These are phyloP conservation scores for Chimonanthus praecox DNA, from an alignment of 164 flowering plant species.

Conservation along the genomic window DNA sequence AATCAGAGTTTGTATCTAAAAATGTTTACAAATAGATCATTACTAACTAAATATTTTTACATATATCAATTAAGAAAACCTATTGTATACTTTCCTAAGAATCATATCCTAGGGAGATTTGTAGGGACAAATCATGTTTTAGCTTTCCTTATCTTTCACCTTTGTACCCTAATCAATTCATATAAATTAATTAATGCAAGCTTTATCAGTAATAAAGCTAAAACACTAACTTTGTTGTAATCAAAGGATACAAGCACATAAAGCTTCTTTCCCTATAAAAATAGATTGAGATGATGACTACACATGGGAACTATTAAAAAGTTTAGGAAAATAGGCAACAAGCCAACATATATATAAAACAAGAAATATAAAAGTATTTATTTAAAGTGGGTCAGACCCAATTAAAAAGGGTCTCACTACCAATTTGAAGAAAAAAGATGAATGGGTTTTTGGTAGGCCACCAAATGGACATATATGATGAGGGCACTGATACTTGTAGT, in stretches of 20 bases:
- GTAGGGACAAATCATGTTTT: neutral
- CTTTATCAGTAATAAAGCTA: neutral
- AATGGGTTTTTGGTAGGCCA: neutral
- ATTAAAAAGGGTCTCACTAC: slow-evolving; percentile 2
- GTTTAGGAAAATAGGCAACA: neutral
- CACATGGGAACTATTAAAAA: neutral
- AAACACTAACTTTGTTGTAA: slow-evolving; percentile 1
- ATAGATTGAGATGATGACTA: neutral
- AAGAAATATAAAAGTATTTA: neutral
- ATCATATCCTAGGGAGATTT: neutral
- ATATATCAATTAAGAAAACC: too few relatives aligned
- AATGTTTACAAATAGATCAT: too few relatives aligned
- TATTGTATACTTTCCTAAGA: neutral
- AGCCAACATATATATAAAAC: neutral
- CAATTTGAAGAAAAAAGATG: neutral
- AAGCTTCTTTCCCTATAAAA: neutral
- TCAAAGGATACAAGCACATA: slow-evolving; percentile 4
- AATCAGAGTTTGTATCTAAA: too few relatives aligned
- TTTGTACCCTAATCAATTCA: neutral
- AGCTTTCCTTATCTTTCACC: neutral
- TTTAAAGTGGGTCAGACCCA: neutral
- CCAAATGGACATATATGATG: neutral
- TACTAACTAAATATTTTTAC: too few relatives aligned
- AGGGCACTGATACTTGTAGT: neutral
- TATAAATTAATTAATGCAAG: neutral